Conservation (phyloP, 495 filamentous ascomycete species). For the Neurospora terricola region DNA sequence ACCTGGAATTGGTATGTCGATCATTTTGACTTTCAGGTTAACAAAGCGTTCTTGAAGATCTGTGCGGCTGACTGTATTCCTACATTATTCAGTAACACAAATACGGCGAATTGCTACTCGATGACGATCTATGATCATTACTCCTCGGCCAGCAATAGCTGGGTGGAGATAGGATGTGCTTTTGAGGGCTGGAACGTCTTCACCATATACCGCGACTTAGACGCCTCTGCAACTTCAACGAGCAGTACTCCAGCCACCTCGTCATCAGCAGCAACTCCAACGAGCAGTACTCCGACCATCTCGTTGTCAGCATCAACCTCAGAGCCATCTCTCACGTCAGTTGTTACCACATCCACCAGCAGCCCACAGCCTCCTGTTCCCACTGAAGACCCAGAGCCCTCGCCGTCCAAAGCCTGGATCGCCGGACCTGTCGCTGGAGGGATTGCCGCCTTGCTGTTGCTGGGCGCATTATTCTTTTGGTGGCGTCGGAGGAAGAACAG, state of each 20-base stretch:
- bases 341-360: background rate
- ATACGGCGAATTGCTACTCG: background rate
- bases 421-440: background rate
- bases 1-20: background rate
- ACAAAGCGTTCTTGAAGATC: no score
- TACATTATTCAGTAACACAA: no score
- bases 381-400: background rate
- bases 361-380: background rate
- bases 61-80: no score
- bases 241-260: background rate
- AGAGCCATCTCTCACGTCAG: background rate
- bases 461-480: background rate
- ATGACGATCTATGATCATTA: background rate
- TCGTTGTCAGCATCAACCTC: background rate
- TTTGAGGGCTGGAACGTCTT: accelerated
- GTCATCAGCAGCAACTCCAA: background rate
- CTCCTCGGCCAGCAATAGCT: background rate
- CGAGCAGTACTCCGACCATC: background rate
- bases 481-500: background rate
- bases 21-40: no score
- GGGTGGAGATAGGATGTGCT: accelerated
- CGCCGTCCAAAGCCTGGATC: background rate
- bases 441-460: background rate
- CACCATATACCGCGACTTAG: background rate
- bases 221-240: background rate